Base-by-base conservation (phyloP, 257 asterid species). In the Nemophila menziesii region DNA sequence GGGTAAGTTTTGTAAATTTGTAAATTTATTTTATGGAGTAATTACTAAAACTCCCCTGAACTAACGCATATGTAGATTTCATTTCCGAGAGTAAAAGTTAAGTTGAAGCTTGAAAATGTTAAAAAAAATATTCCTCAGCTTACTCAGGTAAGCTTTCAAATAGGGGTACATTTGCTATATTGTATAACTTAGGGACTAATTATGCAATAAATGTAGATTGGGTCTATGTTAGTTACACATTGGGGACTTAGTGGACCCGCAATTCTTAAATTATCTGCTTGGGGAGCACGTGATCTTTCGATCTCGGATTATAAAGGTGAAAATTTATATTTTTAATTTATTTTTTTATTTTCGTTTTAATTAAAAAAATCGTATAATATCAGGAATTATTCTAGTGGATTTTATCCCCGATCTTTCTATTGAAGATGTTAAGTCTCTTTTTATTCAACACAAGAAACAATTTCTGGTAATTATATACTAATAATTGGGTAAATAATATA, bases 221-320 rank as follows among this genome's bases (percentile, higher is more conserved):
- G 98, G 33, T 83, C 98, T 27, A 63, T 89, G 92, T 58, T 89
- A 67, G 92, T 84, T 19, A 89, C 98, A 37, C 96, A 89, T 29
- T 89, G 98, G 98, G 96, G 96, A 43, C 87, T 89, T 52, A 89
- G 94, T 54, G 98, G 98, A 61, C 98, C 98, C 3, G 93, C 74
- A 61, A 75, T 89, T 71, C 94, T 89, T 51, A 79, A 86, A 27
- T 55, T 89, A 54, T 89, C 98, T 54, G 94, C 98, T 54, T 89
- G 98, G 98, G 96, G 94, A 42, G 98, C 98, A 16, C 92, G 96
- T 27, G 68, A 76, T 16, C 87, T 84, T 65, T 68, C 92, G 33
- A 69, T 57, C 49, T 63, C 90, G 33, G 62, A 68, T 63, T 89
- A 84, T 64, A 80, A 71, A 72, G 98, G 98, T 80, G 43, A 56